phyloP scores from a whole-genome alignment of 2,329 filamentous ascomycete species.

The Sporothrix euskadiensis region DNA sequence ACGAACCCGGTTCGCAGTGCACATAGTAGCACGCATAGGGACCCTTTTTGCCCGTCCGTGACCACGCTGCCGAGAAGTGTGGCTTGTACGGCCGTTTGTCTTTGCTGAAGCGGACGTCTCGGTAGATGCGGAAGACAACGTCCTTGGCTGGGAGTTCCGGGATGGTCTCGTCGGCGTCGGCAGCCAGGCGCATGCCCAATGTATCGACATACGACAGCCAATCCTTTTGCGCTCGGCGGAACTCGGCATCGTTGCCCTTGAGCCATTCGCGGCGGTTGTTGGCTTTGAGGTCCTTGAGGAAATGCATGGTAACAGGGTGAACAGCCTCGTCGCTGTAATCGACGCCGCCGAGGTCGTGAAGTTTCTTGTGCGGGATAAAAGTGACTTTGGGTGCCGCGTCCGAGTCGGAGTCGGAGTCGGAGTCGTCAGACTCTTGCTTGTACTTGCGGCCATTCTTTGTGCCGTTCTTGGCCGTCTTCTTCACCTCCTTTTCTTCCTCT shows the following conservation, averaged over 20 bases:
- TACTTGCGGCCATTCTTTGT: neutral
- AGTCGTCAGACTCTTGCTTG: slow-evolving; percentile 36
- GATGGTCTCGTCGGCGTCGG: slow-evolving; percentile 72
- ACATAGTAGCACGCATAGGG: slow-evolving; percentile 88
- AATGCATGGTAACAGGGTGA: slow-evolving; percentile 60
- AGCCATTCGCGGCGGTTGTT: slow-evolving; percentile 63
- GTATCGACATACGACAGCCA: slow-evolving; percentile 77
- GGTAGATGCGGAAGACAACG: slow-evolving; percentile 82
- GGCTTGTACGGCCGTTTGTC: slow-evolving; percentile 85
- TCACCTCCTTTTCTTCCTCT: slow-evolving; percentile 35
- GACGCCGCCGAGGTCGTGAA: slow-evolving; percentile 46
- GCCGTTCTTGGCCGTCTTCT: slow-evolving; percentile 17
- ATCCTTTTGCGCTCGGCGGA: slow-evolving; percentile 74
- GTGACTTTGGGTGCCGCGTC: slow-evolving; percentile 43
- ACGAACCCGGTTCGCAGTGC: slow-evolving; percentile 69
- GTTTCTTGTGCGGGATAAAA: slow-evolving; percentile 46
- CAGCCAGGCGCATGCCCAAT: slow-evolving; percentile 67
- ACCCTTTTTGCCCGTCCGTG: slow-evolving; percentile 81
- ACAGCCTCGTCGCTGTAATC: slow-evolving; percentile 55
- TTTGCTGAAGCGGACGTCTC: slow-evolving; percentile 81
- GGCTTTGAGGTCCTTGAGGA: slow-evolving; percentile 59
- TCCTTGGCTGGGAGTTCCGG: slow-evolving; percentile 86
- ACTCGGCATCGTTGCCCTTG: slow-evolving; percentile 76
- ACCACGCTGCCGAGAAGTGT: slow-evolving; percentile 84
- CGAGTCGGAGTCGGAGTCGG: slow-evolving; percentile 41